Conservation (phyloP, 2,329 filamentous ascomycete genomes). For the Emmonsia crescens region DNA sequence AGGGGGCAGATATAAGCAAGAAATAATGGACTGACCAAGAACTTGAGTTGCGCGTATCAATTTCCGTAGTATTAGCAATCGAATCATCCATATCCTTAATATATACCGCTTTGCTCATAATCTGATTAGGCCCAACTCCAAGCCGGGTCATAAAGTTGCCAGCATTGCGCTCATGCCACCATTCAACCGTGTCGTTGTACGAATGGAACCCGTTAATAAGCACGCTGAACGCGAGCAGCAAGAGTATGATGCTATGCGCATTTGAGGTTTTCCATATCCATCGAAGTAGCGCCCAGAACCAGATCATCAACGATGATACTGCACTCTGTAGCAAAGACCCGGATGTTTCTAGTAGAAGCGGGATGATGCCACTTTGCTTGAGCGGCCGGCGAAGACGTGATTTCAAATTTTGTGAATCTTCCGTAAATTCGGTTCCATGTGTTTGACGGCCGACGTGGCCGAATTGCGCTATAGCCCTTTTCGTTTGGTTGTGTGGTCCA, state of each 20-base stretch:
- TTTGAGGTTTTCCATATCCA: conserved; percentile 57
- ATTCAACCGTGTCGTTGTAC: conserved; percentile 60
- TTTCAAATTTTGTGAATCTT: conserved; percentile 23
- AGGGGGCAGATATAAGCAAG: not conserved
- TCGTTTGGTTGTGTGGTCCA: conserved; percentile 37
- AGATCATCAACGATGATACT: conserved; percentile 65
- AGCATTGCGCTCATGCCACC: conserved; percentile 79
- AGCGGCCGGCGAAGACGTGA: conserved; percentile 45
- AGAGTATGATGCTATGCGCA: conserved; percentile 64
- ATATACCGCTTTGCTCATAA: conserved; percentile 81
- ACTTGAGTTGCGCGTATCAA: conserved; percentile 20
- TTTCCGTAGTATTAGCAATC: conserved; percentile 29
- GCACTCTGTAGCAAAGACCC: conserved; percentile 66
- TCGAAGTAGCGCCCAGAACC: conserved; percentile 55
- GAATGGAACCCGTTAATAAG: conserved; percentile 65
- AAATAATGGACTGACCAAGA: conserved; percentile 20
- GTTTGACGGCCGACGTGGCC: conserved; percentile 37
- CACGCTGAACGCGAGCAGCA: conserved; percentile 56
- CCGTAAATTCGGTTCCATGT: conserved; percentile 29
- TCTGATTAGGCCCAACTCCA: conserved; percentile 64
- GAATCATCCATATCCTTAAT: conserved; percentile 67
- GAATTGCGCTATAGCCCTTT: conserved; percentile 39
- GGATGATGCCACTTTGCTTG: conserved; percentile 49
- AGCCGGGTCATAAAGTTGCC: conserved; percentile 69
- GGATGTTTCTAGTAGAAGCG: conserved; percentile 61